Base-by-base conservation (phyloP, 2,329 filamentous ascomycete species). In the Penicillium sp. region DNA sequence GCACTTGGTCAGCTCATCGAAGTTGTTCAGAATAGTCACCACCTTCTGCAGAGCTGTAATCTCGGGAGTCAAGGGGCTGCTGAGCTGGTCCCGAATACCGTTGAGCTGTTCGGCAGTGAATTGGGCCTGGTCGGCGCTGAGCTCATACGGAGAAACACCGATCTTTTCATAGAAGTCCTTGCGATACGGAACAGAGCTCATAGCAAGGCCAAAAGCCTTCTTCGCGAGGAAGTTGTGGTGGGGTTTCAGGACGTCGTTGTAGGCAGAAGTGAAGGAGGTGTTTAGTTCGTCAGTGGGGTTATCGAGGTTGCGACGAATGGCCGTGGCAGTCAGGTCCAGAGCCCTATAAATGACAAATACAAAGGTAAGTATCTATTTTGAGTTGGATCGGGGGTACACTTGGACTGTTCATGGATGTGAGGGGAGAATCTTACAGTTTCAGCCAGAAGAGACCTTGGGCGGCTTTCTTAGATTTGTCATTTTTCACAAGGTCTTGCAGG, bases 371-470 rank as follows among this genome's bases (percentile, higher is more conserved):
- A 5, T 34, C 14, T 18, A 24, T 37, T 48, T 14, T 26, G n/a
- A 26, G 19, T 16, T 29, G 24, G n/a, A 29, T 16, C 4, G 18
- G 7, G 34, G 18, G 18, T 21, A 13, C 16, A 39, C 31, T 13
- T 11, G 9, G 14, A 10, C 5, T 33, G 24, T 28, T 10, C 24
- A n/a, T 28, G 24, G 24, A 14, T n/a, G 6, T 5, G 14, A n/a
- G 31, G 9, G 31, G 31, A 5, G 23, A n/a, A 23, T 63, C 82
- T 57, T 82, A 95, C 90, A 93, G 89, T 64, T 88, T 83, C 58
- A 97, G 83, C 94, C 94, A 99, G 57, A 97, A 75, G 48, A 97
- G 82, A 50, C 92, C 94, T 77, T 97, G 92, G 11, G 94, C 93
- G 53, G 79, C 84, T 79, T 96, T 90, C 77, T 94, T 92, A 82